Conservation (phyloP, 345 rosid species). For the Syzygium grande region DNA sequence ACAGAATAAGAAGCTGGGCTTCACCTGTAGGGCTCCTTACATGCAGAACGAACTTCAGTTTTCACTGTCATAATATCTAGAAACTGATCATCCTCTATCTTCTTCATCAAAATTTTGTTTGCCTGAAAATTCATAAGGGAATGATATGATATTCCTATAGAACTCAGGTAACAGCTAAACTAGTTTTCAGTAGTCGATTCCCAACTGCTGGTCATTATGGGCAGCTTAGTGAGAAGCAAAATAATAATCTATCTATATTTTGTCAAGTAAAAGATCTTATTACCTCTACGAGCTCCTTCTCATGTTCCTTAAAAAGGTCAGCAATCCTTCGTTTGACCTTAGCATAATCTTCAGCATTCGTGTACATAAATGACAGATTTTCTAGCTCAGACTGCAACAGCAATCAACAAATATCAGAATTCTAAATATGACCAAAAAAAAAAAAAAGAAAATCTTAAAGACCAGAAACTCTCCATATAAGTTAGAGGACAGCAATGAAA, state of each 20-base stretch:
- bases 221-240: background rate
- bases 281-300: slow-evolving; percentile 86
- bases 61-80: slow-evolving; percentile 78
- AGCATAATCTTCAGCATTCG: slow-evolving; percentile 84
- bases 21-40: slow-evolving; percentile 96
- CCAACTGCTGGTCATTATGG: background rate
- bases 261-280: background rate
- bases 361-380: slow-evolving; percentile 90
- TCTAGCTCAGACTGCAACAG: slow-evolving; percentile 90
- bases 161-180: background rate
- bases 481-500: background rate
- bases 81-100: slow-evolving; percentile 93
- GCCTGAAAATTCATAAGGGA: slow-evolving; percentile 41
- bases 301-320: slow-evolving; percentile 80
- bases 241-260: background rate
- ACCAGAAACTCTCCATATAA: background rate
- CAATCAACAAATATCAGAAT: slow-evolving; percentile 1
- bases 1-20: slow-evolving; percentile 2
- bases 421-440: background rate
- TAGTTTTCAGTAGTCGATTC: background rate
- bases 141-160: background rate
- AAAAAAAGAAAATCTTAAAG: background rate
- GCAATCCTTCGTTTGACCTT: slow-evolving; percentile 75
- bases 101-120: slow-evolving; percentile 78
- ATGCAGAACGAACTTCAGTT: slow-evolving; percentile 70